Conservation (phyloP, 805 yeast species). For the Pichia occidentalis region DNA sequence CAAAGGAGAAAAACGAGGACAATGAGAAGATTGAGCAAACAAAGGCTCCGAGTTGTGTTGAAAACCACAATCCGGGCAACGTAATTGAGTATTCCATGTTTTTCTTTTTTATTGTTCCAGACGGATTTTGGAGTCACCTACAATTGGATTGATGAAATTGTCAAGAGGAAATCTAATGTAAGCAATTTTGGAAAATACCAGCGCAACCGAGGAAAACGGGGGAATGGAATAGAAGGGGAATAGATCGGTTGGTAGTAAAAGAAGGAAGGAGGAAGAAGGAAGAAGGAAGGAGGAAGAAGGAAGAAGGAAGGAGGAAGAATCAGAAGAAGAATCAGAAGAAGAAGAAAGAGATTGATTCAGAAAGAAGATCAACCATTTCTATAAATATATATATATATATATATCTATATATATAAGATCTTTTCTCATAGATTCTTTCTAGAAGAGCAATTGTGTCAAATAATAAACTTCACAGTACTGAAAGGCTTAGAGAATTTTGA, state of each 20-base stretch:
- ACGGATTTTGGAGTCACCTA: no score
- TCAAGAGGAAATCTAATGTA: no score
- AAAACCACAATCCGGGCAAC: slow-evolving; percentile 52
- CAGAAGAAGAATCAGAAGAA: no score
- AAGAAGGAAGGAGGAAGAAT: neutral
- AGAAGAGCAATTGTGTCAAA: no score
- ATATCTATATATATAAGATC: no score
- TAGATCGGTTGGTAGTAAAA: neutral
- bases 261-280: neutral
- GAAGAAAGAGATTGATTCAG: neutral
- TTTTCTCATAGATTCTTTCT: no score
- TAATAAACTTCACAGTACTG: no score
- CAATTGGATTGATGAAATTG: no score
- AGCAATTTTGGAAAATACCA: neutral
- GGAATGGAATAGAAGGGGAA: neutral
- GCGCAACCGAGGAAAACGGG: slow-evolving; percentile 6
- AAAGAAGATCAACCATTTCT: no score
- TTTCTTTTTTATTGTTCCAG: no score
- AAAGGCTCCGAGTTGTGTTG: slow-evolving; percentile 38
- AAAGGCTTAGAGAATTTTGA: no score
- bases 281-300: neutral
- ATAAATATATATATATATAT: no score
- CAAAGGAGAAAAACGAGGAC: slow-evolving; percentile 32
- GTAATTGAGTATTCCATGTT: neutral
- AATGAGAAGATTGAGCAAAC: slow-evolving; percentile 31